Evolutionary conservation across 2,329 filamentous ascomycete species (phyloP), one percentile per base, ranked within the genome.

Genomic region (Daldinia eschscholtzii): DNA sequence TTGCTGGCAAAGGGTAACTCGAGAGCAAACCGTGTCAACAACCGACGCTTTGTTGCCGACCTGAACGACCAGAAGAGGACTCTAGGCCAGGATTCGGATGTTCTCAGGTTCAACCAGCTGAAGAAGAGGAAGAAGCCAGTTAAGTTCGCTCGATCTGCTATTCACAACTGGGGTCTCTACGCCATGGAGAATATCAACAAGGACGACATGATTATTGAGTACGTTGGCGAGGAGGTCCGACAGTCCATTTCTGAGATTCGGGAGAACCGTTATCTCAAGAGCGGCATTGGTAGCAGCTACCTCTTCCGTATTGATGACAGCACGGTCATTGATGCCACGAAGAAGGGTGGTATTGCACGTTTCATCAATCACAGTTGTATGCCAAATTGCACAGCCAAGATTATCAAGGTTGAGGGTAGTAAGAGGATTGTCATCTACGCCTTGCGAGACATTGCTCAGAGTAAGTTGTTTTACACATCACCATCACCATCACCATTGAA

Each of bases 121-220:
- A 98, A 98, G 87, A 99, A 98, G 83, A 92, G 96, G 69, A 99
- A 98, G 89, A 99, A 99, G 85, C 94, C 95, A 1, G 96, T 99
- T 79, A 96, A 97, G 79, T 99, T 99, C 81, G 96, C 95, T 64
- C 89, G 96, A 50, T 99, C 96, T 59, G 96, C 96, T 52, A 99
- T 99, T 75, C 96, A 99, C 82, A 98, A 98, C 76, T 99, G 96
- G 96, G 96, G 96, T 30, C 83, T 99, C 30, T 99, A 99, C 78
- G 94, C 96, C 3, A 95, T 98, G 86, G 96, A 99, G 82, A 96
- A 97, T 78, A 99, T 99, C 71, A 89, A 92, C 67, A 94, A 95
- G 79, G 97, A 97, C 80, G 96, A 99, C 81, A 98, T 99, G 94
- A 99, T 99, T 79, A 99, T 99, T 77, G 96, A 99, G 82, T 99